Percentiles rank a stretch among this genome's conserved stretches.
Conservation (phyloP, 345 rosid genomes). For the Linum trigynum region DNA sequence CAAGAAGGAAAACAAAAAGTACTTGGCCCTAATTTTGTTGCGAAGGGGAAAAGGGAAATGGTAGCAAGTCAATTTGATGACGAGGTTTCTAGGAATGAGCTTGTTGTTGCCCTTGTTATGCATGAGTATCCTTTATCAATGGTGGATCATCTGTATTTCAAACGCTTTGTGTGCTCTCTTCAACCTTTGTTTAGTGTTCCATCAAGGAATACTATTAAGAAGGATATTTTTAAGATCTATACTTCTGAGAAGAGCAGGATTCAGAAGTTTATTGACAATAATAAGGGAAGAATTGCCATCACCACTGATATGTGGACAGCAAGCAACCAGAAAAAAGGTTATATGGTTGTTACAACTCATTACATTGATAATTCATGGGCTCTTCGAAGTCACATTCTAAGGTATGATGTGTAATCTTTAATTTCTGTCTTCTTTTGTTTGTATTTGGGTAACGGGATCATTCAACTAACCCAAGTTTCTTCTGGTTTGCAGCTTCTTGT, state of each 20-base stretch:
- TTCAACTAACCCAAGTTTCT: too few relatives aligned
- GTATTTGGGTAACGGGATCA: too few relatives aligned
- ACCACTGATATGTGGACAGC: background rate
- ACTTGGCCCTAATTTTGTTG: background rate
- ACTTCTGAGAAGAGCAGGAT: background rate
- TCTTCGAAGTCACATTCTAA: background rate
- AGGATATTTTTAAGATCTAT: background rate
- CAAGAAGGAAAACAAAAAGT: background rate
- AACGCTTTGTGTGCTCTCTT: background rate
- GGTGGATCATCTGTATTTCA: background rate
- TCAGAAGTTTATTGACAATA: background rate
- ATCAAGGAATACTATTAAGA: background rate
- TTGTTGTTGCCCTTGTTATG: background rate
- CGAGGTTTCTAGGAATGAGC: too few relatives aligned
- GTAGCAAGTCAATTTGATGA: background rate
- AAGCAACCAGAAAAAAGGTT: background rate
- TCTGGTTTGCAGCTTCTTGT: background rate
- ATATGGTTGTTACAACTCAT: background rate
- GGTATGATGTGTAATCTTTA: too few relatives aligned
- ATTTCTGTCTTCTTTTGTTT: background rate
- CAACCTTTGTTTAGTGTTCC: background rate
- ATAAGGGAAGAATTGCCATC: background rate
- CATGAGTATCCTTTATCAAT: background rate
- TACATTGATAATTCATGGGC: too few relatives aligned
- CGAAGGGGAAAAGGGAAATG: background rate